phyloP scores from a whole-genome alignment of 257 asterid species.

The Petunia axillaris region DNA sequence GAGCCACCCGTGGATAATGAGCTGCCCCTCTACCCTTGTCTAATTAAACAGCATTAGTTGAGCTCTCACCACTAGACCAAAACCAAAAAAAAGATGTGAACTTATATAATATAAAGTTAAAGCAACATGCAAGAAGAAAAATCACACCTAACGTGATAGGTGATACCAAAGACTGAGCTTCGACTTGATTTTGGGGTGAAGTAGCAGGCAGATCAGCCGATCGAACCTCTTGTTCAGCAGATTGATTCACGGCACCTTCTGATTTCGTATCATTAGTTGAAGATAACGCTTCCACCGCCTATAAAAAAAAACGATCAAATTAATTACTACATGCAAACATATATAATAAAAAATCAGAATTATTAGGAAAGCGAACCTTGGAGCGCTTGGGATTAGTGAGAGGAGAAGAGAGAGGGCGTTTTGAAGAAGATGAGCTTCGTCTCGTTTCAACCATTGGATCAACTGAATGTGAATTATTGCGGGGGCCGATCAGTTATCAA shows the following conservation, averaged over 20 bases:
- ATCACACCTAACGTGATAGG: conserved; percentile 38
- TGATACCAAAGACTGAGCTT: conserved; percentile 47
- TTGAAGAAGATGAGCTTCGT: conserved; percentile 79
- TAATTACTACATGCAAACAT: conserved; percentile 31
- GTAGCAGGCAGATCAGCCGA: conserved; percentile 65
- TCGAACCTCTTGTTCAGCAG: conserved; percentile 53
- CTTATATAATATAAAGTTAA: conserved; percentile 18
- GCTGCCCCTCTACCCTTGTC: too few relatives aligned
- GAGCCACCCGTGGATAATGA: too few relatives aligned
- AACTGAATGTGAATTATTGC: conserved; percentile 47
- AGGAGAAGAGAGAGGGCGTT: conserved; percentile 65
- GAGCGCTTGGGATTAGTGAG: conserved; percentile 73
- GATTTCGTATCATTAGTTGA: conserved; percentile 59
- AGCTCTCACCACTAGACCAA: too few relatives aligned
- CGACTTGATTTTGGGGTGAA: conserved; percentile 42
- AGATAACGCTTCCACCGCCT: conserved; percentile 78
- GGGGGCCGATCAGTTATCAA: conserved; percentile 40
- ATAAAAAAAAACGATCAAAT: conserved; percentile 37
- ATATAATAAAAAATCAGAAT: not conserved
- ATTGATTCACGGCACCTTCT: conserved; percentile 40
- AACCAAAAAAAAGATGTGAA: too few relatives aligned
- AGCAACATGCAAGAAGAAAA: conserved; percentile 33
- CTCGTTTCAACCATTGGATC: conserved; percentile 80
- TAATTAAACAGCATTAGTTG: too few relatives aligned
- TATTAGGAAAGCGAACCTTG: conserved; percentile 56